Conservation (phyloP, 768 basidiomycete species). For the Macrolepiota albuminosa region DNA sequence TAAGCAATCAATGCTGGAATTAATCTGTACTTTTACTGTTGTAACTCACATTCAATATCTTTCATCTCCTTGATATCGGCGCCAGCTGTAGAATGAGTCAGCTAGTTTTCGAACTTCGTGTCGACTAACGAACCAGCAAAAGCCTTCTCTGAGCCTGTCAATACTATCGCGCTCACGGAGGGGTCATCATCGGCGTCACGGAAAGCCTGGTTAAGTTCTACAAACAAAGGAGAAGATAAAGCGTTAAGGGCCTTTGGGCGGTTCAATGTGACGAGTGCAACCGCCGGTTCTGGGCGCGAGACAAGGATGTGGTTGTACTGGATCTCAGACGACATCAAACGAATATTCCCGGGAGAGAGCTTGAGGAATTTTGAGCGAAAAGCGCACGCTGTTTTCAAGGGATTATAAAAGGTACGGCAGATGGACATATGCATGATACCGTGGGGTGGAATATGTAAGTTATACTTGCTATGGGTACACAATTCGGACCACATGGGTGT, state of each 20-base stretch:
- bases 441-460: background rate
- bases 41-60: constrained; percentile 76
- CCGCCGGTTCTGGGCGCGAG: constrained; percentile 61
- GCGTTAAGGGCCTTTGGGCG: constrained; percentile 91
- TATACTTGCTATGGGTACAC: background rate
- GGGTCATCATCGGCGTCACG: constrained; percentile 66
- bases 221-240: constrained; percentile 73
- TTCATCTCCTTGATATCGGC: constrained; percentile 99
- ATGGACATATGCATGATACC: constrained; percentile 22
- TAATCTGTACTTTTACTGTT: background rate
- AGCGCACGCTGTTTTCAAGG: constrained; percentile 8
- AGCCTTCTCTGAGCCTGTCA: constrained; percentile 89
- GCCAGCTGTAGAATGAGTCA: constrained; percentile 52
- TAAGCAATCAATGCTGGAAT: constrained; percentile 21
- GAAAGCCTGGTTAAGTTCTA: constrained; percentile 77
- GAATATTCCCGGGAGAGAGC: constrained; percentile 18
- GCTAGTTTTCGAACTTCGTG: background rate
- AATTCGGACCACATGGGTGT: background rate
- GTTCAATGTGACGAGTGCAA: constrained; percentile 83
- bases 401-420: constrained; percentile 17
- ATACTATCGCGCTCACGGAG: constrained; percentile 74
- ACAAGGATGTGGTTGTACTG: constrained; percentile 65
- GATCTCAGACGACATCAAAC: constrained; percentile 43
- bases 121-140: constrained; percentile 71
- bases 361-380: constrained; percentile 10